Percentiles rank a stretch among this genome's conserved stretches.
phyloP scores from a whole-genome alignment of 306 rosid genomes.

The Ormosia semicastrata region DNA sequence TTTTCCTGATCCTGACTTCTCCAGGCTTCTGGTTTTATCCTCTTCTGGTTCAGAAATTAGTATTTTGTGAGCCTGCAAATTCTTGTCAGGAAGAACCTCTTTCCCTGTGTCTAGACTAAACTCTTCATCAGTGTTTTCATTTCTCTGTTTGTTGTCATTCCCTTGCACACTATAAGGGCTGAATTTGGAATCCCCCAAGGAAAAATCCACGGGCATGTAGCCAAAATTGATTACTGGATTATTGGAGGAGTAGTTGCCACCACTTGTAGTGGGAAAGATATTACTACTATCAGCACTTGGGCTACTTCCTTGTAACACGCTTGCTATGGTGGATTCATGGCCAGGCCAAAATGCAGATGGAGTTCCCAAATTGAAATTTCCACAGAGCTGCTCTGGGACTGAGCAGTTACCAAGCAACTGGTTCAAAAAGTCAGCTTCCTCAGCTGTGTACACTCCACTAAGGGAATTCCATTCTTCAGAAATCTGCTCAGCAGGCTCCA shows the following conservation, averaged over 20 bases:
- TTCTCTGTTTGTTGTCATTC: conserved; percentile 34
- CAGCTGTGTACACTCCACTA: conserved; percentile 49
- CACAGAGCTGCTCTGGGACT: not conserved
- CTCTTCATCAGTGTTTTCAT: conserved; percentile 39
- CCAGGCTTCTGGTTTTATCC: not conserved
- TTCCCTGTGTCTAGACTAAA: conserved; percentile 2
- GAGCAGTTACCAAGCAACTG: conserved; percentile 40
- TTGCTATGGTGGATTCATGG: no score
- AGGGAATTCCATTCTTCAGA: conserved; percentile 65
- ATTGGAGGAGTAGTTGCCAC: conserved; percentile 19
- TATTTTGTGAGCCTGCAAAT: conserved; percentile 11
- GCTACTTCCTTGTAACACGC: no score
- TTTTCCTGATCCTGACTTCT: conserved; percentile 38
- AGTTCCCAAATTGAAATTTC: conserved; percentile 41
- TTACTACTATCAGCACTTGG: no score
- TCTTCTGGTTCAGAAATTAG: conserved; percentile 27
- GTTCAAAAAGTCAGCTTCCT: conserved; percentile 60
- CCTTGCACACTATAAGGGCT: conserved; percentile 31
- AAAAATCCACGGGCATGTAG: conserved; percentile 26
- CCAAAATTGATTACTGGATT: conserved; percentile 34
- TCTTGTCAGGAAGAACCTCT: conserved; percentile 20
- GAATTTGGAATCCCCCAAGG: conserved; percentile 20
- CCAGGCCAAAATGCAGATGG: no score
- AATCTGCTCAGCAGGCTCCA: conserved; percentile 50
- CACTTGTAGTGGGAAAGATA: conserved; percentile 20